Base-by-base conservation (phyloP, 257 asterid genomes). In the Scutellaria baicalensis region DNA sequence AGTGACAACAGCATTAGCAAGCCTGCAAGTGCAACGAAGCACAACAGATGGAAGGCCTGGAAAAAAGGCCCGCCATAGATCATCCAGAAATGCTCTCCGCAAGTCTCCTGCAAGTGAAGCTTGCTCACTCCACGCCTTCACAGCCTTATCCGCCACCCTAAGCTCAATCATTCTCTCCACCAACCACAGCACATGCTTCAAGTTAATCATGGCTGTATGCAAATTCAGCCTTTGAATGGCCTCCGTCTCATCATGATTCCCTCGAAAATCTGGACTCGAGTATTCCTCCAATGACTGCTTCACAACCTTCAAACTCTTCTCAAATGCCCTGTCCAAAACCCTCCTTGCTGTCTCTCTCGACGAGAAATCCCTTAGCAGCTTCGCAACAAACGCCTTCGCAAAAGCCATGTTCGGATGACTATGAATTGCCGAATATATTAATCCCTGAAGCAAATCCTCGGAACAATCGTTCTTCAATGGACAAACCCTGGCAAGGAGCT, bases 131-230 rank as follows among this genome's bases (percentile, higher is more conserved):
- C 98, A 93, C 42, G 82, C 86, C 79, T 57, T 84, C 64, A 84
- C 96, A 14, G 98, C 98, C 23, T 86, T 68, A 73, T 91, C 97
- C 2, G 97, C 99, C 16, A 93, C 97, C 60, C 77, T 85, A 75
- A 91, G 80, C 83, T 93, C 99, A 64, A 91, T 82, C 99, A 93
- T 93, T 87, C 99, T 91, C 88, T 93, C 99, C 38, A 91, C 81
- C 83, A 93, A 66, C 99, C 99, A 91, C 70, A 85, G 21, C 82
- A 93, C 66, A 77, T 93, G 99, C 81, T 86, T 89, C 81, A 86
- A 85, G 56, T 80, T 85, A 16, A 92, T 79, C 96, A 91, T 79
- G 0, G 95, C 97, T 9, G 89, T 83, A 70, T 91, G 97, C 91
- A 93, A 69, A 79, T 87, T 81, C 86, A 93, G 44, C 86, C 95